These are phyloP conservation scores for Tylopilus sp. DNA, from an alignment of 768 basidiomycete species.

Conservation along the genomic window DNA sequence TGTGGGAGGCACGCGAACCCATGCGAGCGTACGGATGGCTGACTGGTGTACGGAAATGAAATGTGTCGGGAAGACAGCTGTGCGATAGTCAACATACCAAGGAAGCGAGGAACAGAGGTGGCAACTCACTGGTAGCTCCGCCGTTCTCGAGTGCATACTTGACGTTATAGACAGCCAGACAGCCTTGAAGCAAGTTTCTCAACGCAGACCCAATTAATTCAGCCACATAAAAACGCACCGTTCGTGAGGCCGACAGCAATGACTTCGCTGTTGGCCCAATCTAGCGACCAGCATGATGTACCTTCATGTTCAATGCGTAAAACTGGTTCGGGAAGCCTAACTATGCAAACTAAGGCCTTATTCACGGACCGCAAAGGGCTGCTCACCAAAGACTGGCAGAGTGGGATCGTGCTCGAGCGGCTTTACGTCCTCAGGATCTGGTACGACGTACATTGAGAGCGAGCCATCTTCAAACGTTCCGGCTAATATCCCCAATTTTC, in stretches of 20 bases:
- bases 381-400: conserved; percentile 50
- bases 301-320: conserved; percentile 74
- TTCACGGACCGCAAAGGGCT: neutral
- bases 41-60: conserved; percentile 76
- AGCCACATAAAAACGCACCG: conserved; percentile 43
- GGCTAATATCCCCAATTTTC: conserved; percentile 79
- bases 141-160: conserved; percentile 38
- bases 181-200: conserved; percentile 35
- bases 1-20: conserved; percentile 66
- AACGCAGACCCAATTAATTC: neutral
- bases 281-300: conserved; percentile 72
- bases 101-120: neutral
- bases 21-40: conserved; percentile 70
- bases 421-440: conserved; percentile 62
- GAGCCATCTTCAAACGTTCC: conserved; percentile 89
- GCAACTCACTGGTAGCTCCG: conserved; percentile 30
- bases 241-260: conserved; percentile 83
- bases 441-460: conserved; percentile 72
- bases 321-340: conserved; percentile 59
- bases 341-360: conserved; percentile 32
- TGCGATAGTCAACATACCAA: neutral
- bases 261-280: conserved; percentile 86
- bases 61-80: conserved; percentile 59
- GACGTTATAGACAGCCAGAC: conserved; percentile 57
- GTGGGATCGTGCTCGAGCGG: conserved; percentile 25